Evolutionary conservation across 2,329 filamentous ascomycete genomes (phyloP).

Genomic region (Cladophialophora immunda): DNA sequence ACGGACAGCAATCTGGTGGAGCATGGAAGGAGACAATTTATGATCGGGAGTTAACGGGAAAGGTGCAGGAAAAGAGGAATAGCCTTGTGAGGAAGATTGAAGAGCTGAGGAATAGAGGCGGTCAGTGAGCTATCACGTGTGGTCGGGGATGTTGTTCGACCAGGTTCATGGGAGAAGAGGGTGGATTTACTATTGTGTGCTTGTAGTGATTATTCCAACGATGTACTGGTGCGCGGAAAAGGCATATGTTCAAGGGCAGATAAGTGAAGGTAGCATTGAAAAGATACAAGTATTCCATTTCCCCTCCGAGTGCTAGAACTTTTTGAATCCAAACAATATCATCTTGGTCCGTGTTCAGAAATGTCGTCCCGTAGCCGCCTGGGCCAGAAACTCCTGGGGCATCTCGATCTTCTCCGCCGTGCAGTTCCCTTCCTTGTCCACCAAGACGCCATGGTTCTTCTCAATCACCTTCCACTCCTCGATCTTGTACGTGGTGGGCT

Average conservation of each 20-base stretch:
- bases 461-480: slow-evolving; percentile 60
- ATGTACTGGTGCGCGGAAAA: background rate
- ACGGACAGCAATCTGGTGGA: slow-evolving; percentile 7
- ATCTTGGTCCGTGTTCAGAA: slow-evolving; percentile 20
- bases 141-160: background rate
- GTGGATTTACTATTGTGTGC: background rate
- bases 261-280: background rate
- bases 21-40: slow-evolving; percentile 15
- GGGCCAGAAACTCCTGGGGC: slow-evolving; percentile 27
- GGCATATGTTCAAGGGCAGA: background rate
- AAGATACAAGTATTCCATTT: background rate
- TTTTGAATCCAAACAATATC: background rate
- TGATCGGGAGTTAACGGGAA: background rate
- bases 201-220: background rate
- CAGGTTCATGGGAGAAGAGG: background rate
- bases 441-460: slow-evolving; percentile 56
- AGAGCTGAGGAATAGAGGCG: slow-evolving; percentile 15
- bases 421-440: slow-evolving; percentile 49
- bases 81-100: slow-evolving; percentile 18
- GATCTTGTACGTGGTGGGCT: slow-evolving; percentile 63
- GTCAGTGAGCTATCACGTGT: background rate
- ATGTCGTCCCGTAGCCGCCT: slow-evolving; percentile 30
- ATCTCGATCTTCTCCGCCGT: slow-evolving; percentile 25
- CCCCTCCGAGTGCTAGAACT: background rate
- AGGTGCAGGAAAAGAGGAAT: slow-evolving; percentile 9